Percentiles rank a stretch among this genome's conserved stretches.
Evolutionary conservation across 2,329 filamentous ascomycete genomes (phyloP).

Genomic region (Talaromyces sp.): DNA sequence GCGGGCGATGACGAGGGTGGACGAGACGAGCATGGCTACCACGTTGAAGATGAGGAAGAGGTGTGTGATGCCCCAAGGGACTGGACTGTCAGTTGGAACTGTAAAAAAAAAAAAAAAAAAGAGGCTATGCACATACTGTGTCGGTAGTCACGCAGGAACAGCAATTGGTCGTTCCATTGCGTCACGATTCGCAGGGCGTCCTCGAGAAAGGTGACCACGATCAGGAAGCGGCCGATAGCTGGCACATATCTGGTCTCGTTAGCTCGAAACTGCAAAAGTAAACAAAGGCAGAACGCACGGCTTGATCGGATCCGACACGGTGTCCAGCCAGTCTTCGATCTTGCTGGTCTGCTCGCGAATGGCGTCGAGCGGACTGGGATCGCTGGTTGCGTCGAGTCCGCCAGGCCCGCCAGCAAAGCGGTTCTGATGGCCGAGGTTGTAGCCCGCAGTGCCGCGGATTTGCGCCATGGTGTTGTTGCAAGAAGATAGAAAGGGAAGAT

Average conservation of each 20-base stretch:
- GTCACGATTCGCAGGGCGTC: slow-evolving; percentile 94
- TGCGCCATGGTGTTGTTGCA: slow-evolving; percentile 37
- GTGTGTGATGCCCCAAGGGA: slow-evolving; percentile 83
- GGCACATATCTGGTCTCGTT: slow-evolving; percentile 67
- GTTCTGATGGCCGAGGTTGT: slow-evolving; percentile 72
- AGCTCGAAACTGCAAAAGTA: slow-evolving; percentile 12
- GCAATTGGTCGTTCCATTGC: slow-evolving; percentile 92
- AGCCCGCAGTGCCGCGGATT: slow-evolving; percentile 66
- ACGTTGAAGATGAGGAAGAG: slow-evolving; percentile 89
- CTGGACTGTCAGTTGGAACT: too few relatives aligned
- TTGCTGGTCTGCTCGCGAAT: slow-evolving; percentile 96
- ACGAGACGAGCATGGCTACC: slow-evolving; percentile 77
- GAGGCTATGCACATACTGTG: slow-evolving; percentile 83
- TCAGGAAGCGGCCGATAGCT: slow-evolving; percentile 91
- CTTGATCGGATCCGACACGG: slow-evolving; percentile 81
- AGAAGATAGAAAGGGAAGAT: neutral
- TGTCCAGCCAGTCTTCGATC: slow-evolving; percentile 91
- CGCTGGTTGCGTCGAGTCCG: slow-evolving; percentile 55
- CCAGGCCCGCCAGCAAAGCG: slow-evolving; percentile 58
- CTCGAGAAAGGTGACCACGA: slow-evolving; percentile 97
- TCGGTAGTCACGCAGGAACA: slow-evolving; percentile 87
- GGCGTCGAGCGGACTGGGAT: slow-evolving; percentile 75
- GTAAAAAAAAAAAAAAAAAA: too few relatives aligned
- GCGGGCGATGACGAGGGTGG: slow-evolving; percentile 79
- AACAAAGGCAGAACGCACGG: slow-evolving; percentile 58